Evolutionary conservation across 495 filamentous ascomycete genomes (phyloP).

Genomic region (Podospora tetraspora): DNA sequence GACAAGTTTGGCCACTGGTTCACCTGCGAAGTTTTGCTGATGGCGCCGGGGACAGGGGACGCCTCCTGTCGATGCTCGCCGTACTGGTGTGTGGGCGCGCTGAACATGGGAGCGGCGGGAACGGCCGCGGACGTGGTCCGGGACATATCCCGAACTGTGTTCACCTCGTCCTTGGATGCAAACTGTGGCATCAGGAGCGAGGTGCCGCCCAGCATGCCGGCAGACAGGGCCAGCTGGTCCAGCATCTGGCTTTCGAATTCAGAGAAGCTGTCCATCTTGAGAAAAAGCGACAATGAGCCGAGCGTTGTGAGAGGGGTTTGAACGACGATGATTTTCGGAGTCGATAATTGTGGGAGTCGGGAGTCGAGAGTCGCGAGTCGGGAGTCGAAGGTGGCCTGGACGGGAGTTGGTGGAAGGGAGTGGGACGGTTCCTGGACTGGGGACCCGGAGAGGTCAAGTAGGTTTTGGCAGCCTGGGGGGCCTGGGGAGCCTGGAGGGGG

Average conservation of each 20-base stretch:
- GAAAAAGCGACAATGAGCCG: not conserved
- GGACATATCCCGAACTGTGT: not conserved
- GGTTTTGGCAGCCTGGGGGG: not conserved
- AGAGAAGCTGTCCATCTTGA: not conserved
- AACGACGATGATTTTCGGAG: not conserved
- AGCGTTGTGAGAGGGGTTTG: not conserved
- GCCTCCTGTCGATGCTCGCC: not conserved
- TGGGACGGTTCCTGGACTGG: not conserved
- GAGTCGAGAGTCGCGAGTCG: not conserved
- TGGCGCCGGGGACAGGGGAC: not conserved
- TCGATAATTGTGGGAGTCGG: no score
- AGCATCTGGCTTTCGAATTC: no score
- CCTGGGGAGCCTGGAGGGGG: not conserved
- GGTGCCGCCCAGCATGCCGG: no score
- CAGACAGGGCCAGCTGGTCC: no score
- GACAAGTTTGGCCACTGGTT: no score
- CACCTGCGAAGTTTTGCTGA: no score
- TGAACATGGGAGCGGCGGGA: not conserved
- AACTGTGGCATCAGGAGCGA: not conserved
- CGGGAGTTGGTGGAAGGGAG: not conserved
- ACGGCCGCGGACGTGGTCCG: not conserved
- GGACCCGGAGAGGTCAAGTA: not conserved
- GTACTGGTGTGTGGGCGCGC: not conserved
- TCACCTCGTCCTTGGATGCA: not conserved
- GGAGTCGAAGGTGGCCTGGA: not conserved